phyloP scores from a whole-genome alignment of 345 rosid species.

The Capsella bursapastoris region DNA sequence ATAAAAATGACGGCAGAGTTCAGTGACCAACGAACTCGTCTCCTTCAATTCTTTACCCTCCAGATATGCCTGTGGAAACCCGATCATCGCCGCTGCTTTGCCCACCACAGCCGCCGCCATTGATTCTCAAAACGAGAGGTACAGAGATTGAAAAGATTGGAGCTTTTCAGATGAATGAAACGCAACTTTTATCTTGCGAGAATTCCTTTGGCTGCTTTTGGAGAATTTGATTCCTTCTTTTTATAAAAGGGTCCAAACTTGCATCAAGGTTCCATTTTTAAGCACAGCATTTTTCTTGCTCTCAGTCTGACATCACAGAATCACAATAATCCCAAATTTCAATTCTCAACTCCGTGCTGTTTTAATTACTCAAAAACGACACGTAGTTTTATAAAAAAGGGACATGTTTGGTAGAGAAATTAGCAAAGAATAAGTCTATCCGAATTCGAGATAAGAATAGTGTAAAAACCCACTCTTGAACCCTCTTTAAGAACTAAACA shows the following conservation, averaged over 20 bases:
- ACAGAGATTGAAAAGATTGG: conserved; percentile 3
- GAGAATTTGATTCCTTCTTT: conserved; percentile 28
- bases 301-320: background rate
- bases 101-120: conserved; percentile 44
- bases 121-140: background rate
- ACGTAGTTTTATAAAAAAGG: background rate
- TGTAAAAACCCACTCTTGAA: conserved; percentile 6
- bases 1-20: conserved; percentile 90
- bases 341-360: conserved; percentile 10
- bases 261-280: conserved; percentile 22
- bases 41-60: conserved; percentile 70
- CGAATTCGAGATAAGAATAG: conserved; percentile 19
- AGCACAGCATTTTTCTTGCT: conserved; percentile 30
- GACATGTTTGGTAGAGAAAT: conserved; percentile 7
- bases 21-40: conserved; percentile 61
- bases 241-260: conserved; percentile 11
- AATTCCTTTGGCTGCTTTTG: conserved; percentile 21
- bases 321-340: no score
- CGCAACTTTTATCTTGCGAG: conserved; percentile 20
- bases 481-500: conserved; percentile 25
- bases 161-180: conserved; percentile 15
- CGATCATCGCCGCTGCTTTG: conserved; percentile 37
- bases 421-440: background rate
- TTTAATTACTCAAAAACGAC: background rate
- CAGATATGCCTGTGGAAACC: conserved; percentile 68